Base-by-base conservation (phyloP, 140 eudicot species). In the Erigeron philadelphicus region DNA sequence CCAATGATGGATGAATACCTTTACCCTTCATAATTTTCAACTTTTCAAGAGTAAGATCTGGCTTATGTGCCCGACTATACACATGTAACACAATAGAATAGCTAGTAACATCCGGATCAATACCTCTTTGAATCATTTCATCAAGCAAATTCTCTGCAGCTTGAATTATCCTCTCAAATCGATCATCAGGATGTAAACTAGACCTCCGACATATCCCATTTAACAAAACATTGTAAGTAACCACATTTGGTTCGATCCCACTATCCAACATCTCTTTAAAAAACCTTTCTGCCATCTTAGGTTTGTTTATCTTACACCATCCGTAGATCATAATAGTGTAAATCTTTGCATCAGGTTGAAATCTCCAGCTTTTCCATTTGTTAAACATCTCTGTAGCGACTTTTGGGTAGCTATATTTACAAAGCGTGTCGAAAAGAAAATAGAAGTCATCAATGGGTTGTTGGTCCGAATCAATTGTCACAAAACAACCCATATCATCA, bases 1-100 rank as follows among this genome's bases (percentile, higher is more conserved):
- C 89, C 43, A 86, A 69, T 2, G 76, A 83, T 16, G 98, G 98
- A 35, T 80, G 67, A 12, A 93, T 64, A 40, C 98, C 98, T 73
- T 75, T 83, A 4, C 65, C 86, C 76, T 82, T 89, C 98, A 93
- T 93, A 46, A 73, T 56, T 75, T 57, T 79, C 53, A 93, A 74
- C 64, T 81, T 85, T 41, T 86, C 87, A 1, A 93, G 73, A 0
- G 83, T 75, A 48, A 81, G 70, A 77, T 75, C 88, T 7, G 97
- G 92, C 77, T 88, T 92, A 76, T 86, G 96, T 0, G 95, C 98
- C 19, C 98, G 80, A 49, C 96, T 88, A 83, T 87, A 92, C 52
- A 92, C 98, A 76, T 91, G 97, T 63, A 91, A 84, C 62, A 91
- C 68, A 54, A 88, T 84, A 0, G 97, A 91, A 77, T 88, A 91